Conservation (phyloP, 139 green algal genomes). For the Yamagishiella unicocca region DNA sequence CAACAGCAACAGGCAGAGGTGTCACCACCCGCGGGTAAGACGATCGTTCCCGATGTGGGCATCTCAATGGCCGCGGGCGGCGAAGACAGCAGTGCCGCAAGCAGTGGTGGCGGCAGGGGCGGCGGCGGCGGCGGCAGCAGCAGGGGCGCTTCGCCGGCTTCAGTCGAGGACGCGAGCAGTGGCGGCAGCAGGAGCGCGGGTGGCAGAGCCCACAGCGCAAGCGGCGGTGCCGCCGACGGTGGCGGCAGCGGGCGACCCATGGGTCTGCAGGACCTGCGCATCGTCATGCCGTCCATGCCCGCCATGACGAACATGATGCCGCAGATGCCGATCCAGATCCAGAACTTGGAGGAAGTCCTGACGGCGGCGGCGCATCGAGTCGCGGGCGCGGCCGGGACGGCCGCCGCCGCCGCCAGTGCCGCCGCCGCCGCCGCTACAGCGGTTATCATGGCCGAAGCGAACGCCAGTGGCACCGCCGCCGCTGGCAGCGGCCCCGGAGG, state of each 20-base stretch:
- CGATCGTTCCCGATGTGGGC: too few relatives aligned
- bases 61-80: too few relatives aligned
- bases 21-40: too few relatives aligned
- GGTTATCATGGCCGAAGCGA: constrained; percentile 18
- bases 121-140: too few relatives aligned
- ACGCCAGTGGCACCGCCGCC: neutral
- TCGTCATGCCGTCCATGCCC: constrained; percentile 16
- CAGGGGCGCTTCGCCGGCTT: too few relatives aligned
- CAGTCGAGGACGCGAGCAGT: too few relatives aligned
- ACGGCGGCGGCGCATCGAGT: constrained; percentile 19
- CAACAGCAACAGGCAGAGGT: too few relatives aligned
- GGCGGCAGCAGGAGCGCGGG: neutral
- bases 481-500: neutral
- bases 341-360: constrained; percentile 30
- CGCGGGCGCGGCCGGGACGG: constrained; percentile 19
- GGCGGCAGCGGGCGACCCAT: neutral
- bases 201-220: too few relatives aligned
- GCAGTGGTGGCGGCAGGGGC: neutral
- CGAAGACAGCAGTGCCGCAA: neutral
- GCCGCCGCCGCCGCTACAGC: constrained; percentile 31
- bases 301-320: constrained; percentile 5
- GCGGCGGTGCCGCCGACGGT: neutral
- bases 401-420: constrained; percentile 43
- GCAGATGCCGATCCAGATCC: constrained; percentile 7
- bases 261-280: constrained; percentile 8